Conservation (phyloP, 208 protist genomes). For the Trypanosoma vivax region DNA sequence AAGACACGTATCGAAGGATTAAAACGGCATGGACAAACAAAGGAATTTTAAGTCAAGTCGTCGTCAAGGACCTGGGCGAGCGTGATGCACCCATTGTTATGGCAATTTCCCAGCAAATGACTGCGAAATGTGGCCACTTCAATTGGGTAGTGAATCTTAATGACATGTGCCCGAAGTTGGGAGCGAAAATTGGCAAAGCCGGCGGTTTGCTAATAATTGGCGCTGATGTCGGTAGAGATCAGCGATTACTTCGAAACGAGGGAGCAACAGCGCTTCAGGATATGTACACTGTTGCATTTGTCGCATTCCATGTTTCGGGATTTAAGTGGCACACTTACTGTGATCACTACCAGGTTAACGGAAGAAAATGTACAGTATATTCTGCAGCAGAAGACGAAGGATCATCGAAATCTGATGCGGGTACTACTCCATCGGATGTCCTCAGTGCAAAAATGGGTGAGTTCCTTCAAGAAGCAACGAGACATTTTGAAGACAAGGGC, state of each 20-base stretch:
- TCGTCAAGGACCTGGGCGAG: conserved; percentile 16
- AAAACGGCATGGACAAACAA: conserved; percentile 24
- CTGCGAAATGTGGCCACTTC: conserved; percentile 39
- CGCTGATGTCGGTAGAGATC: conserved; percentile 24
- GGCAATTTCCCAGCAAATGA: conserved; percentile 52
- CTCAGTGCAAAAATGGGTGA: conserved; percentile 27
- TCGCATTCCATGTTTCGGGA: conserved; percentile 35
- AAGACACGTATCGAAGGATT: conserved; percentile 22
- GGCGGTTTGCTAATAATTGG: conserved; percentile 34
- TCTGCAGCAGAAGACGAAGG: conserved; percentile 2
- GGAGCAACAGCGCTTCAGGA: conserved; percentile 1
- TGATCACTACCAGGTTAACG: conserved; percentile 47
- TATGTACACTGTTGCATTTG: conserved; percentile 35
- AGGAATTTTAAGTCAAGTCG: conserved; percentile 40
- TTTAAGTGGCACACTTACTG: conserved; percentile 40
- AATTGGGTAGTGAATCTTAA: conserved; percentile 31
- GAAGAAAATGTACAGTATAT: conserved; percentile 5
- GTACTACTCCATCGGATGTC: conserved; percentile 27
- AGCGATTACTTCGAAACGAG: conserved; percentile 8
- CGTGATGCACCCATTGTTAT: conserved; percentile 22
- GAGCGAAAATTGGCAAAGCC: background rate
- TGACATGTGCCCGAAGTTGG: conserved; percentile 17
- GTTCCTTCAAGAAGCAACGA: conserved; percentile 27
- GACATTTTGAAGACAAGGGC: conserved; percentile 19
- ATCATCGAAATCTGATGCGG: conserved; percentile 11